Base-by-base conservation (phyloP, 2,329 filamentous ascomycete genomes). In the Trichoderma arundinaceum region DNA sequence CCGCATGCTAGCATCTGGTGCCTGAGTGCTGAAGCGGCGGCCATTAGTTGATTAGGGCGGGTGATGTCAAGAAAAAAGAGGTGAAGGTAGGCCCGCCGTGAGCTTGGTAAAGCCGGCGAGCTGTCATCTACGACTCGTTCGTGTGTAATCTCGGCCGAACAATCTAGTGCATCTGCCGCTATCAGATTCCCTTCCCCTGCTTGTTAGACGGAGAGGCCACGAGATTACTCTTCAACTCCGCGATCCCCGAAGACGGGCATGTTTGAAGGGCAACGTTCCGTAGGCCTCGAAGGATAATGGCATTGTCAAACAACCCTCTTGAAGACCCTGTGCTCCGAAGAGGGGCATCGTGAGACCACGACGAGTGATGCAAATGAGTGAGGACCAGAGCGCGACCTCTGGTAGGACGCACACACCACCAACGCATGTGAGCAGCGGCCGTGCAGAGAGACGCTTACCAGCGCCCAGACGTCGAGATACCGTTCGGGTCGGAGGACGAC, bases 341-440 rank as follows among this genome's bases (percentile, higher is more conserved):
- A 54, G 49, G 59, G 59, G 49, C 7, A 63, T 63, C 59, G 58
- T 61, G 58, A 61, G 59, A 63, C 48, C 22, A 38, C 56, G 17
- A 41, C 48, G 59, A 63, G 49, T 63, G 59, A 63, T 49, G 59
- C 59, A 53, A 54, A 63, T 53, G 39, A 54, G 10, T 41, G n/a
- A 58, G n/a, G 9, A 13, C 33, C 49, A 46, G 41, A 22, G 39
- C 44, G 32, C 49, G 17, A 54, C 56, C 13, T 46, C 43, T 48
- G 32, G 39, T 48, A 35, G 56, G 56, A 38, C 41, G 39, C 22
- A 17, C 56, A n/a, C 59, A 54, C 39, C 59, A 54, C 48, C 59
- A 38, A 38, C n/a, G 49, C 59, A 63, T 63, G 59, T 63, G 59
- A 54, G 49, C 59, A 38, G 59, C 39, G 41, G 59, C 48, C 49